Conservation (phyloP, 2,329 filamentous ascomycete genomes). For the Torrubiella hemipterigena region DNA sequence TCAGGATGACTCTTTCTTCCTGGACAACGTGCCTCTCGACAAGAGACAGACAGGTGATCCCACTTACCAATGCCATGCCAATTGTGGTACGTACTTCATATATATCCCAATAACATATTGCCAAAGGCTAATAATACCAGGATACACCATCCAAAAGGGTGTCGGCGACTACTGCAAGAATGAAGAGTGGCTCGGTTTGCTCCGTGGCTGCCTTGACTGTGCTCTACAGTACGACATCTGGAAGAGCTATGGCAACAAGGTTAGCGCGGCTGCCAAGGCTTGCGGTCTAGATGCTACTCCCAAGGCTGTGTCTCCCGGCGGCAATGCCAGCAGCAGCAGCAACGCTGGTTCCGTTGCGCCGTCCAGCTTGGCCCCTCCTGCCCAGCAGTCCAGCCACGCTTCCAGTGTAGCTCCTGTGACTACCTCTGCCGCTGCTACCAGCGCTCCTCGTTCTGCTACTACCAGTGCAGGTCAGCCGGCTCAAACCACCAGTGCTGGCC, state of each 20-base stretch:
- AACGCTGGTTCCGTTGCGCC: background rate
- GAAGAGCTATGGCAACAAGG: slow-evolving; percentile 26
- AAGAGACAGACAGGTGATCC: slow-evolving; percentile 28
- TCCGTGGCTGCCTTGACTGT: slow-evolving; percentile 32
- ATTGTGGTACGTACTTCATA: slow-evolving; percentile 29
- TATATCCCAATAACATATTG: no score
- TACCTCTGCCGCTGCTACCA: slow-evolving; percentile 1
- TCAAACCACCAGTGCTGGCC: slow-evolving; percentile 4
- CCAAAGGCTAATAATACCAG: slow-evolving; percentile 9
- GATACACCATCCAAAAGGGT: slow-evolving; percentile 16
- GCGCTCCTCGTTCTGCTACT: slow-evolving; percentile 3
- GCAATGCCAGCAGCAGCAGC: slow-evolving; percentile 2
- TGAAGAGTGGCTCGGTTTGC: slow-evolving; percentile 25
- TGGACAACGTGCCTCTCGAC: slow-evolving; percentile 18
- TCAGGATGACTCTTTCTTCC: slow-evolving; percentile 13
- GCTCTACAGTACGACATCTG: slow-evolving; percentile 30
- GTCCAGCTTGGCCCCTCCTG: no score
- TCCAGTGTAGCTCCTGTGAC: no score
- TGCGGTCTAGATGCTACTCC: slow-evolving; percentile 19
- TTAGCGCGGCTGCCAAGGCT: slow-evolving; percentile 22
- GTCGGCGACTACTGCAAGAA: slow-evolving; percentile 17
- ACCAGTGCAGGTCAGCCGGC: slow-evolving; percentile 4
- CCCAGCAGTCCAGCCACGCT: no score
- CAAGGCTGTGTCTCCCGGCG: no score
- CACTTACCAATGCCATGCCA: slow-evolving; percentile 34